These are phyloP conservation scores for Tolypocladium album DNA, from an alignment of 2,329 filamentous ascomycete genomes.

Conservation along the genomic window DNA sequence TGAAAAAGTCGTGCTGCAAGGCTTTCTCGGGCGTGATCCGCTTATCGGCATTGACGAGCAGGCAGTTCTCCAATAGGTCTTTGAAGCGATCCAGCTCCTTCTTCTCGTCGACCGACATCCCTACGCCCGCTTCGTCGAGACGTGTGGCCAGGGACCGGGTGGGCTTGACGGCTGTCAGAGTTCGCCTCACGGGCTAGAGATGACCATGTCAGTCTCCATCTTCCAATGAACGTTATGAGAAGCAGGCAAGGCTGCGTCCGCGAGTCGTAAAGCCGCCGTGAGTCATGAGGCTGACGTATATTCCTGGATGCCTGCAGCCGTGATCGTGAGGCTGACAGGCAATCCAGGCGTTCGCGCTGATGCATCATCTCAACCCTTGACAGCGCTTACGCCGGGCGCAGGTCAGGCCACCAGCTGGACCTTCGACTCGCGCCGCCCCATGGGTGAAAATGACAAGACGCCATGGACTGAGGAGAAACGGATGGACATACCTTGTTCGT, in stretches of 20 bases:
- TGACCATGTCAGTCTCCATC: neutral
- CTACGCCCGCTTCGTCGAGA: constrained; percentile 61
- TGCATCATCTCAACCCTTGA: neutral
- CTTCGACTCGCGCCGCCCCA: neutral
- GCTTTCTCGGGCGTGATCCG: constrained; percentile 80
- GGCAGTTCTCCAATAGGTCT: constrained; percentile 78
- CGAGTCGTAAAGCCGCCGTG: neutral
- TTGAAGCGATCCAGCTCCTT: constrained; percentile 76
- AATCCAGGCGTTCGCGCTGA: neutral
- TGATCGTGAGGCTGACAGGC: neutral
- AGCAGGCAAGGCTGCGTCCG: neutral
- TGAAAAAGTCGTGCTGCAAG: constrained; percentile 80
- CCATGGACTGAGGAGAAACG: no score
- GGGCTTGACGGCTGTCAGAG: constrained; percentile 56
- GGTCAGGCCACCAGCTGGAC: neutral
- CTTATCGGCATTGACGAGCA: constrained; percentile 87
- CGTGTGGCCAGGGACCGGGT: constrained; percentile 73
- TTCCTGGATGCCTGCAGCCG: neutral
- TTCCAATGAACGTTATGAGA: neutral
- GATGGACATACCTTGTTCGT: constrained; percentile 59
- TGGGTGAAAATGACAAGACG: neutral
- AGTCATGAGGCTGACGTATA: neutral
- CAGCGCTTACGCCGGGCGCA: neutral
- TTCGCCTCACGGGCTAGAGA: constrained; percentile 38
- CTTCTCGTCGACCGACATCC: constrained; percentile 61